Percentiles rank a stretch among this genome's conserved stretches.
Evolutionary conservation across 2,329 filamentous ascomycete species (phyloP).

Genomic region (Aplosporella prunicola): DNA sequence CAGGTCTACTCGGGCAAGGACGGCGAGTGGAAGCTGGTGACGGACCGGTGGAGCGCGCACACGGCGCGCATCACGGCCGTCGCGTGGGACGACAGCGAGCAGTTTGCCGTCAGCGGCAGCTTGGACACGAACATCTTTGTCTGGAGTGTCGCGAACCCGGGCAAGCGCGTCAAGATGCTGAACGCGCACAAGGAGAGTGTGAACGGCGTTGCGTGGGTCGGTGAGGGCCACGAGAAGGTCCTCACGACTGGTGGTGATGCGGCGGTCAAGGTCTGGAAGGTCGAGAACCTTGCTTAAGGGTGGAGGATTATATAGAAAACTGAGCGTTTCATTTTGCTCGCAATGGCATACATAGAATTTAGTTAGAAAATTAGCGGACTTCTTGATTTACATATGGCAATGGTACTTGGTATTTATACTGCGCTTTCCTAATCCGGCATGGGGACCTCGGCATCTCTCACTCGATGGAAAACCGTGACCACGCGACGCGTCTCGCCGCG

Average conservation of each 20-base stretch:
- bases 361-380: too few species aligned
- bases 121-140: slow-evolving; percentile 88
- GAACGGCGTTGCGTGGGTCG: slow-evolving; percentile 74
- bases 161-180: slow-evolving; percentile 69
- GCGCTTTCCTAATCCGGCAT: too few species aligned
- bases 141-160: slow-evolving; percentile 79
- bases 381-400: too few species aligned
- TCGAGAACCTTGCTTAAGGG: slow-evolving; percentile 52
- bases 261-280: slow-evolving; percentile 79
- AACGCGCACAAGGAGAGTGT: slow-evolving; percentile 97
- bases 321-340: too few species aligned
- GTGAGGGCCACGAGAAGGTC: slow-evolving; percentile 43
- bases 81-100: slow-evolving; percentile 63
- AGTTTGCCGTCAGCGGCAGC: slow-evolving; percentile 72
- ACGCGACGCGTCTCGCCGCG: too few species aligned
- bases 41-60: slow-evolving; percentile 68
- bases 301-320: too few species aligned
- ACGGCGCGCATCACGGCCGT: slow-evolving; percentile 58
- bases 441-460: too few species aligned
- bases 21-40: slow-evolving; percentile 59
- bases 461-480: too few species aligned
- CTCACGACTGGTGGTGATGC: slow-evolving; percentile 80
- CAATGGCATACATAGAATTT: too few species aligned
- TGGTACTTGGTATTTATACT: too few species aligned
- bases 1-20: slow-evolving; percentile 58